Conservation (phyloP, 108 stramenopile genomes). For the Skeletonema marinoi region DNA sequence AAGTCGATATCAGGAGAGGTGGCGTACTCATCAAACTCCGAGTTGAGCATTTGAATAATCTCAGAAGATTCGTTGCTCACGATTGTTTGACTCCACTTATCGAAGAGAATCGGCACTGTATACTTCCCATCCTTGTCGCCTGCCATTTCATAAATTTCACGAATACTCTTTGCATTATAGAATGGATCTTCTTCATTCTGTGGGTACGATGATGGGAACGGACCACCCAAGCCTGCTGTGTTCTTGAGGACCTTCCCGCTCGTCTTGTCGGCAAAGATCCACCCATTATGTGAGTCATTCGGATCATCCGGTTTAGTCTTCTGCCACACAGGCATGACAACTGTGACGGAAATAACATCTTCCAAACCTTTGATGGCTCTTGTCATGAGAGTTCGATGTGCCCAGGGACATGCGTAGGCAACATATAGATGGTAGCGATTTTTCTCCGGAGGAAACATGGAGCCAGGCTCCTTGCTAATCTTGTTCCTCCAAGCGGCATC, state of each 20-base stretch:
- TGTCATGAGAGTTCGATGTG: constrained; percentile 86
- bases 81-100: constrained; percentile 91
- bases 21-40: constrained; percentile 85
- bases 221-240: constrained; percentile 70
- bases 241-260: constrained; percentile 34
- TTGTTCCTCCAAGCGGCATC: constrained; percentile 67
- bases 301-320: constrained; percentile 79
- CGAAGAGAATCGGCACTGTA: constrained; percentile 96
- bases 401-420: constrained; percentile 80
- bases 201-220: constrained; percentile 75
- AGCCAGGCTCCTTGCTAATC: constrained; percentile 47
- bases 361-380: constrained; percentile 91
- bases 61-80: constrained; percentile 98
- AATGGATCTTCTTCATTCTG: constrained; percentile 76
- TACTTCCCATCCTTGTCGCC: constrained; percentile 87
- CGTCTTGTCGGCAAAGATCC: constrained; percentile 83
- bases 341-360: constrained; percentile 82
- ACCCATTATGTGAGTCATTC: constrained; percentile 88
- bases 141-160: constrained; percentile 85
- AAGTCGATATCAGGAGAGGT: constrained; percentile 83
- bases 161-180: constrained; percentile 62
- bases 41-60: constrained; percentile 96
- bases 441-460: constrained; percentile 71
- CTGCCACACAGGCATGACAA: constrained; percentile 88
- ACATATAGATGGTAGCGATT: constrained; percentile 83